A percentile compares a stretch with the other conserved stretches of the same genome.
phyloP scores from a whole-genome alignment of 768 basidiomycete species.

The Tulasnella sp. region DNA sequence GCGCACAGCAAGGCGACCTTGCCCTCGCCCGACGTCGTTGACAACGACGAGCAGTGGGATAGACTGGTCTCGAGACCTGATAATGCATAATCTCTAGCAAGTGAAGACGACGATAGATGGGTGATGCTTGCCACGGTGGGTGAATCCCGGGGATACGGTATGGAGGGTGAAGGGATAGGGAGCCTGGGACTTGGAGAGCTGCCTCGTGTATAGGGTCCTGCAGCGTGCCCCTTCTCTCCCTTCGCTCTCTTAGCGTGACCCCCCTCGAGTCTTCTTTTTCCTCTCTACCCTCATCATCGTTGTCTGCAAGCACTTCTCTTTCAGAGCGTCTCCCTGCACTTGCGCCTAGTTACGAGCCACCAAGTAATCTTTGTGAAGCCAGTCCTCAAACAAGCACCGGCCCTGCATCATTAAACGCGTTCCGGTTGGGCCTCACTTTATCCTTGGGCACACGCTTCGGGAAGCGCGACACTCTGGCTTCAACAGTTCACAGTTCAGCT shows the following conservation, averaged over 20 bases:
- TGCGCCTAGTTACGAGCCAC: background rate
- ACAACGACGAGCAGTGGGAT: background rate
- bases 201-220: constrained; percentile 14
- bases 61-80: background rate
- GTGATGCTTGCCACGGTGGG: background rate
- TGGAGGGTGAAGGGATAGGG: background rate
- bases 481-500: background rate
- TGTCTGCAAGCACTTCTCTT: background rate
- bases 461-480: background rate
- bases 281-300: constrained; percentile 5
- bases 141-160: background rate
- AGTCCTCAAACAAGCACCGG: background rate
- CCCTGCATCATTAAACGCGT: background rate
- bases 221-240: background rate
- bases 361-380: background rate
- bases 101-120: background rate
- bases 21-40: background rate
- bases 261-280: constrained; percentile 5
- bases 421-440: constrained; percentile 3
- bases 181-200: constrained; percentile 17
- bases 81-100: background rate
- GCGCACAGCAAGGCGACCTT: background rate
- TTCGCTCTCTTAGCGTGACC: background rate
- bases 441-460: background rate
- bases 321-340: constrained; percentile 8